Percentiles rank a stretch among this genome's conserved stretches.
These are phyloP conservation scores for Fusarium fracticaudum DNA, from an alignment of 2,329 filamentous ascomycete genomes.

Conservation along the genomic window DNA sequence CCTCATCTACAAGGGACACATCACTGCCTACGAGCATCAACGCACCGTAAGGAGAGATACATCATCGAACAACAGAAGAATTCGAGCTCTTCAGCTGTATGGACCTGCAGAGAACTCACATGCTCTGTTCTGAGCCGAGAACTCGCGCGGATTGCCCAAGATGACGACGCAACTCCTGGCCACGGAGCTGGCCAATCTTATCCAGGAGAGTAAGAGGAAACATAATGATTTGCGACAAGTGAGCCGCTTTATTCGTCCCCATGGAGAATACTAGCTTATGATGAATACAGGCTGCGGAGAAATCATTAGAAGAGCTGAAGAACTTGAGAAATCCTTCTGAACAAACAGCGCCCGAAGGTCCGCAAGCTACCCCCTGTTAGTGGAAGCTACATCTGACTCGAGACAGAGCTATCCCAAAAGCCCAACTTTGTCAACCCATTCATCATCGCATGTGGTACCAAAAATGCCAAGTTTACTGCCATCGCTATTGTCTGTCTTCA, in stretches of 20 bases:
- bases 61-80: conserved; percentile 26
- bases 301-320: conserved; percentile 90
- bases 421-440: conserved; percentile 92
- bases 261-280: background rate
- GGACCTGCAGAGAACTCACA: conserved; percentile 33
- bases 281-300: conserved; percentile 79
- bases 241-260: conserved; percentile 42
- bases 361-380: conserved; percentile 23
- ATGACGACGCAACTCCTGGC: conserved; percentile 94
- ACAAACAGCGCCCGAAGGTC: conserved; percentile 52
- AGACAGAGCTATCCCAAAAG: conserved; percentile 80
- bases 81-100: conserved; percentile 39
- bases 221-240: conserved; percentile 88
- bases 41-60: conserved; percentile 22
- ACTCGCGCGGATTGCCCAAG: conserved; percentile 49
- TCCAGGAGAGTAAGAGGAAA: conserved; percentile 96
- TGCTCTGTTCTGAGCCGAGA: conserved; percentile 41
- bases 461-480: conserved; percentile 87
- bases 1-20: conserved; percentile 45
- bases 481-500: conserved; percentile 91
- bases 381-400: conserved; percentile 34
- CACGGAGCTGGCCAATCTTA: conserved; percentile 87
- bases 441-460: conserved; percentile 89
- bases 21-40: conserved; percentile 39
- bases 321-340: conserved; percentile 48